Percentiles rank a stretch among this genome's conserved stretches.
phyloP scores from a whole-genome alignment of 2,329 filamentous ascomycete genomes.

The Aurifilum marmelostoma region DNA sequence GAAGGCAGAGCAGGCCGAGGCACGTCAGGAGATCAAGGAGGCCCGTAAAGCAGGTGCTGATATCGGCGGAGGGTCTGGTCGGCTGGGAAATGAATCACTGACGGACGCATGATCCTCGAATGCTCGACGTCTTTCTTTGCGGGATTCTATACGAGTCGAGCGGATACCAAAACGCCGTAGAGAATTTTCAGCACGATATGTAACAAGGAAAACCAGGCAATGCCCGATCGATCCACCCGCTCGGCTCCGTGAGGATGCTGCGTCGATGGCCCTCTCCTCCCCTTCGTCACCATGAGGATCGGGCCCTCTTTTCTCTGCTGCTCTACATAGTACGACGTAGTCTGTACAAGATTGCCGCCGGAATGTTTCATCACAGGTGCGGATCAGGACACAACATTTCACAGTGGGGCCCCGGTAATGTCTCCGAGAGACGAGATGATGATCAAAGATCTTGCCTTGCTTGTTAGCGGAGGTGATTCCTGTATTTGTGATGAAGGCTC shows the following conservation, averaged over 20 bases:
- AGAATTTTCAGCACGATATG: background rate
- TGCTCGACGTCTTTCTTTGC: background rate
- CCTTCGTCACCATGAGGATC: background rate
- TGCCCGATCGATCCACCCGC: background rate
- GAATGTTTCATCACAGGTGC: background rate
- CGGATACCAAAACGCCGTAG: background rate
- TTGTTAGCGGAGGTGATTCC: background rate
- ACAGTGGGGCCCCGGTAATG: background rate
- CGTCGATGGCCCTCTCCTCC: background rate
- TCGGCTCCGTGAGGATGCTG: background rate
- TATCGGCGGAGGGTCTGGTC: constrained; percentile 30
- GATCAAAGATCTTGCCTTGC: background rate
- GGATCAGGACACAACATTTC: background rate
- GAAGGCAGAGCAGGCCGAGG: constrained; percentile 33
- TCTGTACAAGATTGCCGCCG: background rate
- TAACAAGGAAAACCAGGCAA: background rate
- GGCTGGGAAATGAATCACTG: constrained; percentile 18
- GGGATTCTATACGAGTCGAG: background rate
- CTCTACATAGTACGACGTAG: background rate
- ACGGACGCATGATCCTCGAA: constrained; percentile 2
- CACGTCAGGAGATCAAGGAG: constrained; percentile 31
- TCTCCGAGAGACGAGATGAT: constrained; percentile 8
- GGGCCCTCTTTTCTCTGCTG: background rate
- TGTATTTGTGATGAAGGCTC: background rate
- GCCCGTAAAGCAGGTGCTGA: constrained; percentile 29